Conservation (phyloP, 148 eudicot species). For the Amaranthus palmeri region DNA sequence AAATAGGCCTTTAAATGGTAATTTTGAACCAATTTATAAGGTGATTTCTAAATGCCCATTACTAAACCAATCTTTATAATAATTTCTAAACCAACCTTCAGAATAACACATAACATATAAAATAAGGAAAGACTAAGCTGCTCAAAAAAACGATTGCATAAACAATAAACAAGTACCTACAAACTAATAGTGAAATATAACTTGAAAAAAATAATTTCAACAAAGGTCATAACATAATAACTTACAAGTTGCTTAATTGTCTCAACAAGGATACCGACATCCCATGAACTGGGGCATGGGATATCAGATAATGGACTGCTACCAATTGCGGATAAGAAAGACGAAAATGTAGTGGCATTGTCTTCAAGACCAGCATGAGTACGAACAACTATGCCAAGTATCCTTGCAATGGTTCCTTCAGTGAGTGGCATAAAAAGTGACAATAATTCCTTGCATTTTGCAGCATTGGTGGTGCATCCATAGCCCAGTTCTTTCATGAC, state of each 20-base stretch:
- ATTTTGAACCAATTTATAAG: not conserved
- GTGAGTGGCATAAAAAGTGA: conserved; percentile 69
- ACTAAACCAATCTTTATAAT: not conserved
- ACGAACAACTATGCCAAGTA: conserved; percentile 67
- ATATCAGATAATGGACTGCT: conserved; percentile 41
- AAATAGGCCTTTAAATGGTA: not conserved
- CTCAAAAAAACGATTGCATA: not conserved
- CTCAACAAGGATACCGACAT: conserved; percentile 64
- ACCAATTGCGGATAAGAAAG: conserved; percentile 73
- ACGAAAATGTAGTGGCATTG: conserved; percentile 43
- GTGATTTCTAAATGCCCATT: not conserved
- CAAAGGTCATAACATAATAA: conserved; percentile 11
- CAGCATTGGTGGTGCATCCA: conserved; percentile 69
- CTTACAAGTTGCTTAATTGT: conserved; percentile 88
- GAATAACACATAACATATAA: not conserved
- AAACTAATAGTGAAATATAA: not conserved
- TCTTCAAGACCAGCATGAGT: conserved; percentile 63
- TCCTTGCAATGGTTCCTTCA: conserved; percentile 63
- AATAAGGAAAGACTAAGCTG: too few species aligned
- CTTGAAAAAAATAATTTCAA: not conserved
- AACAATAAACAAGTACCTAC: not conserved
- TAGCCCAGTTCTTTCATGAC: conserved; percentile 85
- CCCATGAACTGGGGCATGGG: conserved; percentile 69
- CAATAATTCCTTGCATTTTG: conserved; percentile 78
- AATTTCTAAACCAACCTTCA: not conserved